phyloP scores from a whole-genome alignment of 1,284 basidiomycete species.

The Papiliotrema nemorosa region DNA sequence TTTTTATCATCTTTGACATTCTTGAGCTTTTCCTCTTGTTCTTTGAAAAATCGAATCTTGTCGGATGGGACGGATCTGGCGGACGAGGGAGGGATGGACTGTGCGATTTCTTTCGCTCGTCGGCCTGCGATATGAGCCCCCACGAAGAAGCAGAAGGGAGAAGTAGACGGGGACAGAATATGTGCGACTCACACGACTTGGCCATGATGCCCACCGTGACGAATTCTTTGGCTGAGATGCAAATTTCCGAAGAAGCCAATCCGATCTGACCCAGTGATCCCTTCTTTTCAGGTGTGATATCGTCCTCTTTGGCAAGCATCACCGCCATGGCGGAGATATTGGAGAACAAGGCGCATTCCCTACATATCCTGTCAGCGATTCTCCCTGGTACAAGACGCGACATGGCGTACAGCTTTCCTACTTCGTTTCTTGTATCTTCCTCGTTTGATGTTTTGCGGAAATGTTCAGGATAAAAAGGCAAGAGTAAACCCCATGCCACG shows the following conservation, averaged over 20 bases:
- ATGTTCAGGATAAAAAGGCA: slow-evolving; percentile 12
- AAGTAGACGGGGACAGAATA: neutral
- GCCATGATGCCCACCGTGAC: slow-evolving; percentile 7
- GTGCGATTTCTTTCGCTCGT: slow-evolving; percentile 6
- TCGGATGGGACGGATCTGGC: neutral
- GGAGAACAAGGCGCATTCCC: slow-evolving; percentile 11
- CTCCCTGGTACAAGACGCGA: too few relatives aligned
- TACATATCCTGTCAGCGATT: too few relatives aligned
- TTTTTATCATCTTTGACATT: neutral
- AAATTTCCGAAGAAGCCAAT: slow-evolving; percentile 5
- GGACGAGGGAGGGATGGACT: neutral
- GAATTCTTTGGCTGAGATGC: neutral
- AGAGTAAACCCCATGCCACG: slow-evolving; percentile 15
- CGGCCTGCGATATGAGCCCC: slow-evolving; percentile 4
- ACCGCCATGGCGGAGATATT: slow-evolving; percentile 14
- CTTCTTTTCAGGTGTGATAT: neutral
- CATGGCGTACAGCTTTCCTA: slow-evolving; percentile 12
- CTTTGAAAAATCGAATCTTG: slow-evolving; percentile 4
- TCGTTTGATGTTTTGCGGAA: neutral
- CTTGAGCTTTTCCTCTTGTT: slow-evolving; percentile 5
- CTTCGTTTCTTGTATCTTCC: slow-evolving; percentile 2
- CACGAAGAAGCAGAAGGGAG: neutral
- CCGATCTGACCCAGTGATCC: slow-evolving; percentile 4
- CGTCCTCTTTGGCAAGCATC: neutral
- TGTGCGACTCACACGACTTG: slow-evolving; percentile 9